phyloP scores from a whole-genome alignment of 1,139 yeast genomes.

The Martiniozyma asiatica region DNA sequence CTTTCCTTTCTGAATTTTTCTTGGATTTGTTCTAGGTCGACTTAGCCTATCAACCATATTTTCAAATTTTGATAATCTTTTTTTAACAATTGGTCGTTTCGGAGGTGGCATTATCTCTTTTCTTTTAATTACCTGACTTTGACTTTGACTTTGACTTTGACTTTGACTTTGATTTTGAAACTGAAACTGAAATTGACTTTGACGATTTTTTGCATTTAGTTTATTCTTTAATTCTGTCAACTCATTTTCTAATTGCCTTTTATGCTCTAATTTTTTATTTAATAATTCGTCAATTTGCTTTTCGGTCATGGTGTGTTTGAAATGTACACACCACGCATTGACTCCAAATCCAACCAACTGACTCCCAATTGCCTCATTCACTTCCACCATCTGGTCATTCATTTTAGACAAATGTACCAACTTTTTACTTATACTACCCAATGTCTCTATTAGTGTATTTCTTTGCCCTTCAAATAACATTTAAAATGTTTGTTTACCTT shows the following conservation, averaged over 20 bases:
- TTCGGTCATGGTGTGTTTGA: constrained; percentile 31
- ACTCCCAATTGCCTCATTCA: constrained; percentile 54
- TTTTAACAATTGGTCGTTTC: too few relatives aligned
- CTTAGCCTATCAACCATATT: too few relatives aligned
- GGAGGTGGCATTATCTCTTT: not conserved
- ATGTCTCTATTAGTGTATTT: too few relatives aligned
- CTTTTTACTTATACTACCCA: too few relatives aligned
- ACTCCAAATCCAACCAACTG: constrained; percentile 50
- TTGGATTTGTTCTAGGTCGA: too few relatives aligned
- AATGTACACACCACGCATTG: constrained; percentile 58
- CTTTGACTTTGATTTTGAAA: not conserved
- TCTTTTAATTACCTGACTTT: not conserved
- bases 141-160: not conserved
- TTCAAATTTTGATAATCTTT: too few relatives aligned
- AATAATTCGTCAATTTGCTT: too few relatives aligned
- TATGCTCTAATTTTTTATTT: constrained; percentile 12
- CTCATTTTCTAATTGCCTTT: constrained; percentile 11
- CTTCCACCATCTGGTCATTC: constrained; percentile 39
- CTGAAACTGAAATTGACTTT: not conserved
- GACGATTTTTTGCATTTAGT: constrained; percentile 5
- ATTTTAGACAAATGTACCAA: constrained; percentile 34
- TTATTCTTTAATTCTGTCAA: constrained; percentile 10
- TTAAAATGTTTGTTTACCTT: too few relatives aligned
- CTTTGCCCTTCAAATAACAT: too few relatives aligned
- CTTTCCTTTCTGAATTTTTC: too few relatives aligned